phyloP scores from a whole-genome alignment of 495 filamentous ascomycete species.

The Talaromyces ruber region DNA sequence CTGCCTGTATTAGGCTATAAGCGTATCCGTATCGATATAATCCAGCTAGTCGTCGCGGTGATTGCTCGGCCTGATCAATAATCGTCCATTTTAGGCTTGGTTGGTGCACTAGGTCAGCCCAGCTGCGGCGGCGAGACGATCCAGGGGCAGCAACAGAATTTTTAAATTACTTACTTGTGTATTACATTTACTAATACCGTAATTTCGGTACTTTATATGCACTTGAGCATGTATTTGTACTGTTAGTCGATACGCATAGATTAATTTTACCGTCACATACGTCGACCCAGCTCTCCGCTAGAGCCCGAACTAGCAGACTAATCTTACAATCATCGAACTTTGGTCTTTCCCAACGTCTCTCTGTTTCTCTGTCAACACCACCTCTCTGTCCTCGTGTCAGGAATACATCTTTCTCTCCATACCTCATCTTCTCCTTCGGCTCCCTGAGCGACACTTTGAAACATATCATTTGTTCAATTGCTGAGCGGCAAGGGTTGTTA shows the following conservation, averaged over 20 bases:
- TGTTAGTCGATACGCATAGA: not conserved
- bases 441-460: not conserved
- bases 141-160: not conserved
- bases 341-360: not conserved
- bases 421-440: not conserved
- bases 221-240: not conserved
- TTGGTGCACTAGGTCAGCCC: not conserved
- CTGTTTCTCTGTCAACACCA: not conserved
- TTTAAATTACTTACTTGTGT: not conserved
- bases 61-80: not conserved
- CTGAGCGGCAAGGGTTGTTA: constrained; percentile 2
- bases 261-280: not conserved
- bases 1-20: not conserved
- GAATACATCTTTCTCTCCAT: not conserved
- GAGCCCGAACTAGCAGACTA: not conserved
- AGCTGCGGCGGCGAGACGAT: not conserved
- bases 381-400: constrained; percentile 5
- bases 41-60: not conserved
- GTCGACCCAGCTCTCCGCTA: not conserved
- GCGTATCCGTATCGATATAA: not conserved
- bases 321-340: not conserved
- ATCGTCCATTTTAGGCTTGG: not conserved
- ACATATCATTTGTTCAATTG: not conserved
- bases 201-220: not conserved
- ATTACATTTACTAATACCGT: not conserved